Conservation (phyloP, 352 stramenopile genomes). For the Pythium scleroteichum region DNA sequence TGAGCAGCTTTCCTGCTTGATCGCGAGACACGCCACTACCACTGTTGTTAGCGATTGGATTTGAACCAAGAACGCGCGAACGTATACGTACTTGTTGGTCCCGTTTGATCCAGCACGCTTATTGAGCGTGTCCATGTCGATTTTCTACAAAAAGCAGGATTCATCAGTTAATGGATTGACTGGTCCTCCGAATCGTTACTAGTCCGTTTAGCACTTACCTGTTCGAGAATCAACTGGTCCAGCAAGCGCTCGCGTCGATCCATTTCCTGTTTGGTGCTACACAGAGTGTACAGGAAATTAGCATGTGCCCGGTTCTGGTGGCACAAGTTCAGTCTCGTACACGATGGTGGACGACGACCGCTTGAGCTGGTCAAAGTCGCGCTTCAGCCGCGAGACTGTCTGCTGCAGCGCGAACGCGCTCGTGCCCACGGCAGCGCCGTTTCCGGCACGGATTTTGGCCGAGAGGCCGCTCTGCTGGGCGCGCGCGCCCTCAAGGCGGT, state of each 20-base stretch:
- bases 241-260: slow-evolving; percentile 66
- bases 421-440: slow-evolving; percentile 60
- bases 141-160: slow-evolving; percentile 39
- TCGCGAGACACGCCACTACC: slow-evolving; percentile 29
- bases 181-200: too few relatives aligned
- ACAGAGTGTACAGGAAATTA: background rate
- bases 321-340: slow-evolving; percentile 34
- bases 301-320: background rate
- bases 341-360: slow-evolving; percentile 44
- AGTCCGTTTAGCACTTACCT: too few relatives aligned
- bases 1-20: slow-evolving; percentile 54
- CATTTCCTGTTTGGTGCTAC: slow-evolving; percentile 70
- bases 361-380: slow-evolving; percentile 83
- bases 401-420: slow-evolving; percentile 87
- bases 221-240: slow-evolving; percentile 58
- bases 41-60: background rate
- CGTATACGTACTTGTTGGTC: slow-evolving; percentile 25
- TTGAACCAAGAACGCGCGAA: background rate
- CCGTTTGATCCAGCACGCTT: slow-evolving; percentile 35
- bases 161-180: too few relatives aligned
- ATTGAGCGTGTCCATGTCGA: slow-evolving; percentile 79
- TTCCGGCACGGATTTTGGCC: slow-evolving; percentile 66
- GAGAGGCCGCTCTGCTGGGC: slow-evolving; percentile 63
- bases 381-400: slow-evolving; percentile 73
- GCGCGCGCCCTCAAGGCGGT: slow-evolving; percentile 77